These are phyloP conservation scores for Westerdykella aurantiaca DNA, from an alignment of 2,329 filamentous ascomycete species.

Conservation along the genomic window DNA sequence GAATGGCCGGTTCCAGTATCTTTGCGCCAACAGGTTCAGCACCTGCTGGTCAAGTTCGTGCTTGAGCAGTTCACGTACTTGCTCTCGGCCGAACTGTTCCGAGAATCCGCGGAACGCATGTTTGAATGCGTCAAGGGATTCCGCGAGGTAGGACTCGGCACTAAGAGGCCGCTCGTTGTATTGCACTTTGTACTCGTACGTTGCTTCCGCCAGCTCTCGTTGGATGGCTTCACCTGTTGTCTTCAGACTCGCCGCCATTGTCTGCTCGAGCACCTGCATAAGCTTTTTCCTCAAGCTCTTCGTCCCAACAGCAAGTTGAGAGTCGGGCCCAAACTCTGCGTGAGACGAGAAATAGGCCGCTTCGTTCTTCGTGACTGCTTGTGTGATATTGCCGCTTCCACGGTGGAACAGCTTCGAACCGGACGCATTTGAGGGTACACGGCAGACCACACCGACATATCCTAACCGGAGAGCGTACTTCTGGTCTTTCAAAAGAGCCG, in stretches of 20 bases:
- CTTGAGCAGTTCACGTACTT: constrained; percentile 87
- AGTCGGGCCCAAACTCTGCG: constrained; percentile 70
- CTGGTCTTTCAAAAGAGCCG: constrained; percentile 72
- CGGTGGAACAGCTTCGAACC: constrained; percentile 72
- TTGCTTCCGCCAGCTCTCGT: constrained; percentile 92
- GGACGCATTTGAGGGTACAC: constrained; percentile 59
- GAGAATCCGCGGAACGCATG: constrained; percentile 95
- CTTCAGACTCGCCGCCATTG: constrained; percentile 89
- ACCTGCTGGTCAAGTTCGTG: constrained; percentile 91
- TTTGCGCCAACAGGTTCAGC: constrained; percentile 81
- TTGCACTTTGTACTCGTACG: constrained; percentile 98
- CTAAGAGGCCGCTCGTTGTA: constrained; percentile 95
- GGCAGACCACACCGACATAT: constrained; percentile 91
- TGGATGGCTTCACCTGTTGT: constrained; percentile 86
- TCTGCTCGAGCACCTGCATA: constrained; percentile 94
- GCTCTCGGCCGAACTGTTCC: constrained; percentile 78
- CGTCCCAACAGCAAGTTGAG: constrained; percentile 74
- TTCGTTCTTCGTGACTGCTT: constrained; percentile 81
- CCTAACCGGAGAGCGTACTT: constrained; percentile 94
- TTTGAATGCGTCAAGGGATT: constrained; percentile 93
- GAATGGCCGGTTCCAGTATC: constrained; percentile 96
- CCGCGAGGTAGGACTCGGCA: constrained; percentile 92
- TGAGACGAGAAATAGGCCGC: constrained; percentile 80
- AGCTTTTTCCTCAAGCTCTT: constrained; percentile 86
- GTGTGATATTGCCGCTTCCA: constrained; percentile 71